Evolutionary conservation across 176 grass and related monocot species (phyloP), one percentile per base, ranked within the genome.

Genomic region (Themeda triandra): DNA sequence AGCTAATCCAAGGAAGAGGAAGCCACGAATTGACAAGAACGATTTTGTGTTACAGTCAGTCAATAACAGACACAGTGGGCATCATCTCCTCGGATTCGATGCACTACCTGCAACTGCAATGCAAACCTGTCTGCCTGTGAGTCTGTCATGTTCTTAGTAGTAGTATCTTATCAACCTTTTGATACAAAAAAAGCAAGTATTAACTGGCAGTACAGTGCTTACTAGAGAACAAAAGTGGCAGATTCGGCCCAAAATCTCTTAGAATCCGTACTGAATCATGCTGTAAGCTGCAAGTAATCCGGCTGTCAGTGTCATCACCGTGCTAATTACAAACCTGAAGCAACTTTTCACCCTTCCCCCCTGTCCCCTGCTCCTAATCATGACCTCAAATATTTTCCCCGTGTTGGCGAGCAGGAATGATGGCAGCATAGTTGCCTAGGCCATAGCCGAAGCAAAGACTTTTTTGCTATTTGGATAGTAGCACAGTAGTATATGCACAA

Each of bases 211-310:
- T n/a, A 15, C 51, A 60, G n/a, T 25, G 23, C 21, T 59, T 59
- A 59, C 8, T 45, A 73, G 71, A 74, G 8, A 74, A 58, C 58
- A 80, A 80, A 84, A 88, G 82, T 58, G 66, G 56, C 27, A 83
- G 66, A 25, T n/a, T 46, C 37, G 56, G 11, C 28, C 28, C 29
- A 54, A 56, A 51, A 78, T 76, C 73, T 78, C 73, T 78, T 59
- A 66, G 73, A 88, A 83, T 30, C 2, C 9, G 30, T 69, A 69
- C 31, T 13, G 11, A 71, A 82, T 60, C 37, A 23, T 83, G 44
- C 49, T 87, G 86, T 54, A 46, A 60, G 1, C 56, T 60, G 56
- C 23, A 60, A 24, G 86, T 54, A 82, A 69, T 25, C 36, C 13
- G 70, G 60, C 32, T 76, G 85, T 36, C 71, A 87, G 33, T 30